Evolutionary conservation across 2,329 filamentous ascomycete genomes (phyloP).

Genomic region (Fusarium coicis): DNA sequence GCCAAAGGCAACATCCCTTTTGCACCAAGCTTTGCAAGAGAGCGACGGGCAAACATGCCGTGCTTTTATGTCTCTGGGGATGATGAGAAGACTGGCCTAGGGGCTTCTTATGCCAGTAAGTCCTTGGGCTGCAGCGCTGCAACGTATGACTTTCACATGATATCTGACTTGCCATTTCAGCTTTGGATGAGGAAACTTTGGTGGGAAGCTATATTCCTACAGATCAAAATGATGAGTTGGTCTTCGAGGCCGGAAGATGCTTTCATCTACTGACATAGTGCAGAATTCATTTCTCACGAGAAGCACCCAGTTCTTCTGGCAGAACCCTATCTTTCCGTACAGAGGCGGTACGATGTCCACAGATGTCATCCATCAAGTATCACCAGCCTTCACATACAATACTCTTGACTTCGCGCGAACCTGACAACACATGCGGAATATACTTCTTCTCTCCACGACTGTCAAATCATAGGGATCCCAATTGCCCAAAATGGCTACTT

Average conservation of each 20-base stretch:
- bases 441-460: slow-evolving; percentile 53
- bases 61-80: slow-evolving; percentile 55
- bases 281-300: slow-evolving; percentile 36
- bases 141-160: neutral
- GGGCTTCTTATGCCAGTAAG: slow-evolving; percentile 58
- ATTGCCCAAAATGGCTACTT: slow-evolving; percentile 52
- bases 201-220: slow-evolving; percentile 56
- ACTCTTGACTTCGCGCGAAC: slow-evolving; percentile 55
- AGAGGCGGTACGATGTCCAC: slow-evolving; percentile 53
- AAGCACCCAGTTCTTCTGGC: slow-evolving; percentile 34
- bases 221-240: slow-evolving; percentile 56
- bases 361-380: slow-evolving; percentile 61
- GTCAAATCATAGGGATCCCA: slow-evolving; percentile 39
- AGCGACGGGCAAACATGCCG: slow-evolving; percentile 49
- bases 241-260: neutral
- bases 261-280: neutral
- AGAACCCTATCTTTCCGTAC: slow-evolving; percentile 37
- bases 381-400: slow-evolving; percentile 55
- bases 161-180: slow-evolving; percentile 39
- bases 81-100: slow-evolving; percentile 54
- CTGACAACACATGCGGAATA: slow-evolving; percentile 47
- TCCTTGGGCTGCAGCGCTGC: slow-evolving; percentile 9
- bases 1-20: slow-evolving; percentile 55
- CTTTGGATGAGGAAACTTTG: slow-evolving; percentile 49
- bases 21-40: slow-evolving; percentile 43